Evolutionary conservation across 805 yeast genomes (phyloP), one percentile per base, ranked within the genome.

Genomic region (Ogataea methanolica): DNA sequence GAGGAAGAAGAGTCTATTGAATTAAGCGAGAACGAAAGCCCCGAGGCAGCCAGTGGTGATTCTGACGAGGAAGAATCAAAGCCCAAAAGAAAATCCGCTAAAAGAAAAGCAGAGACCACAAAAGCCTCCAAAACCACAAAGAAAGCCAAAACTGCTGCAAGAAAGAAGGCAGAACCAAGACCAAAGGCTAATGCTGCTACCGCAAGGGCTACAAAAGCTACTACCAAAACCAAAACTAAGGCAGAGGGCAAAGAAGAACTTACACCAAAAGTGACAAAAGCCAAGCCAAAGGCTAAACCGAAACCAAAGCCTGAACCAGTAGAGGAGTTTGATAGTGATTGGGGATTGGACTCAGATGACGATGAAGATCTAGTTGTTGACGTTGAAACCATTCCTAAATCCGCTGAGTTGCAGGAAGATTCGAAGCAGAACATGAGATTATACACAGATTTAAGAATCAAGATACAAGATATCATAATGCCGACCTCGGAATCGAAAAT

Each of bases 1-100:
- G 46, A 43, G 9, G 38, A 43, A 22, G 52, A 50, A 5, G 44
- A 39, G 19, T 39, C 11, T 15, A 43, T 6, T 14, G 54, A 49
- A 22, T 50, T 35, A 6, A 52, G 45, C 15, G 48, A 44, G 19
- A 33, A 22, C 12, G 38, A n/a, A 11, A 44, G 22, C n/a, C 47
- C 42, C 26, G 46, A 42, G 6, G 43, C 17, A 33, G 19, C 15
- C 6, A n/a, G 12, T 36, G 9, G 12, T 9, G 31, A 33, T 16
- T 29, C 37, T 11, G 62, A 57, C 40, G 67, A 66, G 3, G 62
- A 60, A 37, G 67, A 65, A 39, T 67, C 57, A n/a, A 65, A 61
- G n/a, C 61, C 56, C 11, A 45, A 40, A 62, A 54, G 59, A 67
- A 73, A 69, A 26, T 41, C 41, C 5, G 16, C 36, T 5, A 45